Base-by-base conservation (phyloP, 2,329 filamentous ascomycete genomes). In the Talaromyces atroroseus region DNA sequence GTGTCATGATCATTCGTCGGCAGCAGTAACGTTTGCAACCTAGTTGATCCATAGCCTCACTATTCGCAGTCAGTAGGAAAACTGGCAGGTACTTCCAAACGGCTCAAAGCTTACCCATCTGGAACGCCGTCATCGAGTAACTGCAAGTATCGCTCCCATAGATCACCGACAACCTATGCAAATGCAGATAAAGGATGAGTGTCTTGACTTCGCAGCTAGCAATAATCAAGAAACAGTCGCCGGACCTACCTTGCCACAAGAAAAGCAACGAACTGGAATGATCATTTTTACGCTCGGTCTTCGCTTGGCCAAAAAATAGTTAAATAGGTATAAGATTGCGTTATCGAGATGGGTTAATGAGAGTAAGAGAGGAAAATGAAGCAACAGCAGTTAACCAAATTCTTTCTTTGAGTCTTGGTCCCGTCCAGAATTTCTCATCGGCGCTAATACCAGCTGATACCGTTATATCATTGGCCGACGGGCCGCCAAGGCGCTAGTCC, bases 1-100 rank as follows among this genome's bases (percentile, higher is more conserved):
- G 94, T 59, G 94, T 99, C 89, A 99, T 96, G 74, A 99, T 86
- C 94, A 99, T 99, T 69, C 94, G 88, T 66, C 94, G 89, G 79
- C 94, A 99, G 83, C 94, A 99, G 80, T 99, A 99, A 65, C 94
- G 85, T 76, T 90, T 92, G 69, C 95, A 88, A 56, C 91, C 91
- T 53, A 99, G 85, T 71, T 91, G 83, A 74, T 97, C 92, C 88
- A 99, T 95, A 44, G 92, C 94, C 72, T 96, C 91, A 69, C 94
- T 96, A 65, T 51, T 20, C 54, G 55, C 36, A 29, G 29, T 40
- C 42, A 42, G 44, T 58, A 38, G 49, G 44, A 32, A 64, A 7
- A 32, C 21, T 7, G 6, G 14, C 7, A 48, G 12, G 24, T 16
- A 16, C 7, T 53, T 45, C 21, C 8, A 52, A 18, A 6, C 24